Percentiles rank a stretch among this genome's conserved stretches.
These are phyloP conservation scores for Thalassiosira hispida DNA, from an alignment of 352 stramenopile genomes.

Conservation along the genomic window DNA sequence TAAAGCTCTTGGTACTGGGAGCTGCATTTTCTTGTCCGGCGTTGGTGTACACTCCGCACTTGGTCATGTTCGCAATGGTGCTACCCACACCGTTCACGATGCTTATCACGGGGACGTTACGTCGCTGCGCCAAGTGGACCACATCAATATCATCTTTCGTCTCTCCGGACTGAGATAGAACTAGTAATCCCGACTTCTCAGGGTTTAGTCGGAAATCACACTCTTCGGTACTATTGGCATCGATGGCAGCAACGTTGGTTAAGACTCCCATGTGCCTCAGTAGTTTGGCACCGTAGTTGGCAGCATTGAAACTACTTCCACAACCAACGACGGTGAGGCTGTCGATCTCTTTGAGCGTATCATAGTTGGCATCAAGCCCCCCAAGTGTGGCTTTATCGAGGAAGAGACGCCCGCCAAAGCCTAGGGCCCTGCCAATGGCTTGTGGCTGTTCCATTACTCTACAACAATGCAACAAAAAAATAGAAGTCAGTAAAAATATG, in stretches of 20 bases:
- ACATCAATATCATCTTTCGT: conserved; percentile 94
- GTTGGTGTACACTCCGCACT: conserved; percentile 95
- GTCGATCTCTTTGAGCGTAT: conserved; percentile 89
- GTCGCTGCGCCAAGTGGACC: conserved; percentile 86
- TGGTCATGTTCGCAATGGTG: conserved; percentile 90
- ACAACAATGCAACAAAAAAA: conserved; percentile 91
- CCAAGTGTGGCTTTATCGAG: conserved; percentile 92
- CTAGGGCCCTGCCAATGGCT: conserved; percentile 91
- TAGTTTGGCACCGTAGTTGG: conserved; percentile 93
- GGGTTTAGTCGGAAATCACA: conserved; percentile 84
- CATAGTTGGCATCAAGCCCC: conserved; percentile 90
- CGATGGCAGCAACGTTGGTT: conserved; percentile 89
- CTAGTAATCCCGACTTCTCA: conserved; percentile 86
- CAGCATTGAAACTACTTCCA: conserved; percentile 93
- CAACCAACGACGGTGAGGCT: conserved; percentile 92
- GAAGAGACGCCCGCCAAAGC: conserved; percentile 93
- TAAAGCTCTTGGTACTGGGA: conserved; percentile 97
- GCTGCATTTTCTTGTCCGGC: conserved; percentile 95
- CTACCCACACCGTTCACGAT: conserved; percentile 96
- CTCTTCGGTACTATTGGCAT: conserved; percentile 87
- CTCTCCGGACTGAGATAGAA: conserved; percentile 95
- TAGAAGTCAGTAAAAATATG: conserved; percentile 85
- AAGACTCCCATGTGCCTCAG: conserved; percentile 91
- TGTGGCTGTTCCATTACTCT: conserved; percentile 94
- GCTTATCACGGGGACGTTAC: conserved; percentile 87